Evolutionary conservation across 331 rosid genomes (phyloP).

Genomic region (Pyrus hybrid): DNA sequence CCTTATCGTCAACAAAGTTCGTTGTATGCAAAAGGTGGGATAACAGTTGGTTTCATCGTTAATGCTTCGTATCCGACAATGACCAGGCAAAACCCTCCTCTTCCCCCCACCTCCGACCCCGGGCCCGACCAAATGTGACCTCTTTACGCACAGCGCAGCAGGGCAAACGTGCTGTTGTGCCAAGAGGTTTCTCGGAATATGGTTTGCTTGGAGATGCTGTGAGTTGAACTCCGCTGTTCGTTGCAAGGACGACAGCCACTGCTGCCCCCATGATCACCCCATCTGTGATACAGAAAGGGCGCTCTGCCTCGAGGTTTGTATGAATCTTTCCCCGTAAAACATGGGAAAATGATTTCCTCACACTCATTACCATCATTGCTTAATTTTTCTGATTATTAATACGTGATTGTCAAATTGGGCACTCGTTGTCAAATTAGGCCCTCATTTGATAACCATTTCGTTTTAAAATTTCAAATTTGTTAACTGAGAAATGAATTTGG

Average conservation of each 20-base stretch:
- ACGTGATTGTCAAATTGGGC: no score
- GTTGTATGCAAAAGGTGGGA: no score
- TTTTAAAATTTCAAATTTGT: neutral
- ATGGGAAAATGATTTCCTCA: neutral
- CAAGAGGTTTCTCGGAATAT: slow-evolving; percentile 46
- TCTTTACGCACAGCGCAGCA: slow-evolving; percentile 43
- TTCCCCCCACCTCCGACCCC: slow-evolving; percentile 73
- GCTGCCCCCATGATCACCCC: slow-evolving; percentile 79
- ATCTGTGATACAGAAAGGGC: slow-evolving; percentile 42
- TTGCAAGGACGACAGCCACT: slow-evolving; percentile 61
- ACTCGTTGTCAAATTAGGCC: no score
- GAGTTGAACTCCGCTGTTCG: slow-evolving; percentile 59
- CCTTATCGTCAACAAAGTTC: no score
- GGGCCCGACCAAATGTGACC: slow-evolving; percentile 53
- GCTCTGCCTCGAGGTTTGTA: slow-evolving; percentile 69
- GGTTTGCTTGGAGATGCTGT: slow-evolving; percentile 74
- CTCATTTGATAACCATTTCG: neutral
- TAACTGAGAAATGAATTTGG: no score
- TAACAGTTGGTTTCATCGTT: no score
- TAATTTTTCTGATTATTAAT: no score
- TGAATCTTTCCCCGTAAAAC: neutral
- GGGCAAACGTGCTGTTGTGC: slow-evolving; percentile 90
- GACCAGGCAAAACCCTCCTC: slow-evolving; percentile 70
- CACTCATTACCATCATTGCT: neutral
- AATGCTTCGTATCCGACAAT: slow-evolving; percentile 23